A percentile compares a stretch with the other conserved stretches of the same genome.
Conservation (phyloP, 1,284 basidiomycete species). For the Ganoderma multipileum region DNA sequence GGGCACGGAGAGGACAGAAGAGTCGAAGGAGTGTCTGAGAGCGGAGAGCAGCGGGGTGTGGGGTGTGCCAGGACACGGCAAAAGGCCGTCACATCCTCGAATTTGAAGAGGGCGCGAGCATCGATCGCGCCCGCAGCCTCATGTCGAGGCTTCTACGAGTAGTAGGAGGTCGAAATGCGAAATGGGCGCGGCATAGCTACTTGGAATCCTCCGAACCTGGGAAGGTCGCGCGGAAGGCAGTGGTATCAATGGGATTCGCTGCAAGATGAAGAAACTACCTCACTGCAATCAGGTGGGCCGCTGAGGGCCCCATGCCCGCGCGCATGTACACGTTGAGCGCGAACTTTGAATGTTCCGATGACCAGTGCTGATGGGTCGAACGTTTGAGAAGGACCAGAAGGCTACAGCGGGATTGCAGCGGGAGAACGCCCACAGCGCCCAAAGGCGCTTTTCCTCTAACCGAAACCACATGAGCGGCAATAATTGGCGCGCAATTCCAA, state of each 20-base stretch:
- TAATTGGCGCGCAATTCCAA: no score
- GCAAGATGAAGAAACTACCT: neutral
- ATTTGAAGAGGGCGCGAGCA: neutral
- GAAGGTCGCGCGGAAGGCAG: neutral
- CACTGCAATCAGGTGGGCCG: neutral
- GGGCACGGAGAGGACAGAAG: neutral
- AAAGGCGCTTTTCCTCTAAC: neutral
- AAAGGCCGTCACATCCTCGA: neutral
- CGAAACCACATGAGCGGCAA: neutral
- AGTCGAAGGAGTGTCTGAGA: neutral
- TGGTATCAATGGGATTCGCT: neutral
- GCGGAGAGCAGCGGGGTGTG: neutral
- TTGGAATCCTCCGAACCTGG: neutral
- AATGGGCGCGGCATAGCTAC: neutral
- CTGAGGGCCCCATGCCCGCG: neutral
- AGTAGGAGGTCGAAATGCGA: neutral
- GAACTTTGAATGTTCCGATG: neutral
- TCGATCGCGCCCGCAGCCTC: conserved; percentile 5
- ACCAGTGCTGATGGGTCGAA: no score
- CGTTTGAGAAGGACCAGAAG: no score
- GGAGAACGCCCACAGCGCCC: neutral
- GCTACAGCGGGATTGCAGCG: neutral
- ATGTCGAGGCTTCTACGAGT: conserved; percentile 6
- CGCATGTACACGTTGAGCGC: neutral
- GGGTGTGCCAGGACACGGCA: neutral